Conservation (phyloP, 179 eudicot genomes). For the Gypsophila paniculata region DNA sequence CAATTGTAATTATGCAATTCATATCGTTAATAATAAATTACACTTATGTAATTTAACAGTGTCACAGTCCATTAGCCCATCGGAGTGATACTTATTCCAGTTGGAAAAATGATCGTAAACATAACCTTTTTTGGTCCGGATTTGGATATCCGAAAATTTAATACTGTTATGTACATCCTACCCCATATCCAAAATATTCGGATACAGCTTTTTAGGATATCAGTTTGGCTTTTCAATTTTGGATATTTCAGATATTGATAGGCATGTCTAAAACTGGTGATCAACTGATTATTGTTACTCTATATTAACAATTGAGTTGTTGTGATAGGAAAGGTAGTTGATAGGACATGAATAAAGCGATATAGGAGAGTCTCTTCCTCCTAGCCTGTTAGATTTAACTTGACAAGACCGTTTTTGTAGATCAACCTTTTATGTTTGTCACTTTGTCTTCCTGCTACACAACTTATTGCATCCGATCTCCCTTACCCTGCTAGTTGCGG, state of each 20-base stretch:
- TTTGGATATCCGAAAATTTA: not conserved
- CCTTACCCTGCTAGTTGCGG: too few species aligned
- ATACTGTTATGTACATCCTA: not conserved
- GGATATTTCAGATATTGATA: not conserved
- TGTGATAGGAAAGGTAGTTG: not conserved
- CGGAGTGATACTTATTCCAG: too few species aligned
- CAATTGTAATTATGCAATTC: too few species aligned
- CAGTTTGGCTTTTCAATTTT: not conserved
- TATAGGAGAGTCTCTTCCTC: not conserved
- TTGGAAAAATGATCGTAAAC: too few species aligned
- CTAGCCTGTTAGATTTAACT: not conserved
- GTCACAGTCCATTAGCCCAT: too few species aligned
- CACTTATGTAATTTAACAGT: too few species aligned
- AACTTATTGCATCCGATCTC: not conserved
- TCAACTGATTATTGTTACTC: too few species aligned
- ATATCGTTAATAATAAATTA: too few species aligned
- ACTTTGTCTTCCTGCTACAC: not conserved
- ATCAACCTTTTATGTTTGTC: not conserved
- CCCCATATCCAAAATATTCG: not conserved
- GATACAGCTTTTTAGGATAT: not conserved
- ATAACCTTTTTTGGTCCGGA: not conserved
- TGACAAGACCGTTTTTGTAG: not conserved
- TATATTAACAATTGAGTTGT: too few species aligned
- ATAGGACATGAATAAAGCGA: not conserved
- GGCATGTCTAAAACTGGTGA: not conserved